Evolutionary conservation across 345 rosid genomes (phyloP), one percentile per base, ranked within the genome.

Genomic region (Populus alba): DNA sequence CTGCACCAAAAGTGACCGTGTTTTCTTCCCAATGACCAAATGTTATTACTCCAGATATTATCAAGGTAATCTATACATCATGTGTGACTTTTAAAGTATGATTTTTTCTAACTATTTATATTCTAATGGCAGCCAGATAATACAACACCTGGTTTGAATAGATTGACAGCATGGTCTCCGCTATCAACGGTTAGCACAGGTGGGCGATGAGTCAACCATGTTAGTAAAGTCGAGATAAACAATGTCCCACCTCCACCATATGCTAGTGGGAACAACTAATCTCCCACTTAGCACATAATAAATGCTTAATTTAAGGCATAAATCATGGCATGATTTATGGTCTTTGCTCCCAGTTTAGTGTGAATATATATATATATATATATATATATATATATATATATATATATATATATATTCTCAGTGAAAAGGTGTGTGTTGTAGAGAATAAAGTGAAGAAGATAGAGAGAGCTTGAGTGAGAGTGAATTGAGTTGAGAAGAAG

Each of bases 21-120:
- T 86, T 90, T 68, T 82, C 91, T 70, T 88, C 88, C 43, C 79
- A 27, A 83, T 89, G 90, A 74, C 89, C 91, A 15, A 87, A 88
- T 66, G 15, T 79, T 71, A 39, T 77, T 22, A 79, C 87, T 72
- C 89, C 86, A 18, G 88, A 87, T 39, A 86, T 87, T 61, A 86
- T 88, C 25, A 88, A 85, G 81, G 90, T 84, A 81, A 81, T 75
- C 72, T 71, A 9, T 6, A 45, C 29, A 11, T 53, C 61, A 55
- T 55, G 11, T 22, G 4, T 2, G 3, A 22, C 1, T 55, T 55
- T 55, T 55, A 2, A 22, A 55, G 25, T 55, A 74, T 39, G 43
- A 18, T 65, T 37, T 11, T 5, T 67, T 77, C 27, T 72, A 15
- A 59, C 22, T 25, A 62, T 75, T 62, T 77, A 67, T 39, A 69